Evolutionary conservation across 305 asterid species (phyloP), one percentile per base, ranked within the genome.

Genomic region (Fraxinus ornus): DNA sequence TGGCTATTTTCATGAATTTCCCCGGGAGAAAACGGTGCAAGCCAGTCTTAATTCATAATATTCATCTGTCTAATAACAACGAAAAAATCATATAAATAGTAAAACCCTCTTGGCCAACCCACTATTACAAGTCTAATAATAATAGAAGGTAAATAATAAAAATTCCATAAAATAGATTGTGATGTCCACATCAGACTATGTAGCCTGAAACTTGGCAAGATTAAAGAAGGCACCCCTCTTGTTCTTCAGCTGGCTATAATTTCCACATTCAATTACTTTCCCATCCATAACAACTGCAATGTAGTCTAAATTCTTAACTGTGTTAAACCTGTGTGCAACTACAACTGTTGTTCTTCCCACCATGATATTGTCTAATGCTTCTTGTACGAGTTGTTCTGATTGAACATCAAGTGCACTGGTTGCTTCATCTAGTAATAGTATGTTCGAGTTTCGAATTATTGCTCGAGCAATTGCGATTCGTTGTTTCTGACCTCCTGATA

Each of bases 401-500:
- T 94, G 96, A 80, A 83, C 92, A 82, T 94, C 98, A 2, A 94
- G 90, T 0, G 98, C 97, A 55, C 98, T 94, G 0, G 97, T 94
- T 15, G 98, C 98, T 81, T 94, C 98, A n/a, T 94, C 98, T 5
- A 94, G 88, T 10, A 94, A 70, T 21, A 94, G 82, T 76, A 94
- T 85, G 0, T 84, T 88, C 1, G 97, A 96, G 76, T 90, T 86
- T 3, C 96, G 84, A 2, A 92, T 81, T 62, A 94, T 92, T 2
- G 98, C 98, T 76, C 98, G 84, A 0, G 98, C 97, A 15, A 94
- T 94, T 2, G 96, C 98, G 0, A 94, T 91, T 44, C 98, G 87
- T 80, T 94, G 98, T 49, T 90, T 94, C 81, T 94, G 98, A 5
- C 97, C 98, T 72, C 98, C 98, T 15, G 97, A 94, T 52, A 94